Evolutionary conservation across 352 stramenopile species (phyloP), one percentile per base, ranked within the genome.

Genomic region (Peronospora farinosa): DNA sequence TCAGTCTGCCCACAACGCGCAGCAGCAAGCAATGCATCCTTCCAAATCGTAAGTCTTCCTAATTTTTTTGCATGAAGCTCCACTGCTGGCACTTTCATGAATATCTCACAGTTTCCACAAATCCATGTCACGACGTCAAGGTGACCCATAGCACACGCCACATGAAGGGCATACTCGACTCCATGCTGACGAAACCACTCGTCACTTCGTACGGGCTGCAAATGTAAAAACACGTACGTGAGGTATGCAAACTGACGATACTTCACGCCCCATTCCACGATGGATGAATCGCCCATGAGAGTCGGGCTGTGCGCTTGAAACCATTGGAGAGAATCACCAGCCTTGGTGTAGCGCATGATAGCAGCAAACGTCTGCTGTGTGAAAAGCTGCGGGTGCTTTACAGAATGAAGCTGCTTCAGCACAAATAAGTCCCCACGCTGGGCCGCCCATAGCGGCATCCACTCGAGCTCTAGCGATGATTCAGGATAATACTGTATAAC

Each of bases 41-140:
- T 65, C 61, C 61, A 69, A 23, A 65, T 63, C 16, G 56, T 32
- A 1, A 66, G 38, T 42, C 55, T 36, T 27, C 61, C 51, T 23
- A 69, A 30, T 32, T 65, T 65, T 32, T 65, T 65, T 15, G 57
- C 51, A 27, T 59, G 61, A 8, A 69, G 43, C 32, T 63, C 51
- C 0, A 51, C 41, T 9, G 61, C 61, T 7, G 56, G 56, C 3
- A 69, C 48, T 2, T 63, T 62, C 5, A 69, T 19, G 30, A 69
- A 65, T 7, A 69, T 66, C 51, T 66, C 56, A 27, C 56, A 66
- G 35, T 65, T 69, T 4, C 50, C 61, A 35, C 56, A 69, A 32
- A 76, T 65, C 63, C 67, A 76, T 12, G 48, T 60, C n/a, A 76
- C 54, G 13, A 73, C 57, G 31, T 65, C 50, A n/a, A 65, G 15